phyloP scores from a whole-genome alignment of 441 rosid species.

The Flueggea neowawraea region DNA sequence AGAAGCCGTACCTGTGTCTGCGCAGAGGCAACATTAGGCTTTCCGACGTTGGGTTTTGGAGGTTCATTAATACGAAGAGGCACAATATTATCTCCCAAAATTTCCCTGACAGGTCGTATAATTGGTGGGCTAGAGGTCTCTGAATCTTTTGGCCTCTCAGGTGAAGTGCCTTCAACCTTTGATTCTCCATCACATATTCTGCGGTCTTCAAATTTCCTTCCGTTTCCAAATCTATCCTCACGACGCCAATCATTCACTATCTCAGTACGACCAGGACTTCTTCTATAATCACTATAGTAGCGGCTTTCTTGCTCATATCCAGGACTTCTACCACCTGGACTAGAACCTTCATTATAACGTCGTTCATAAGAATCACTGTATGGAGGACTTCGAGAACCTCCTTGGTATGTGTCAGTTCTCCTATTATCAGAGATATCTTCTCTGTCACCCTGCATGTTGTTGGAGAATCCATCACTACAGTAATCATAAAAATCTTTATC shows the following conservation, averaged over 20 bases:
- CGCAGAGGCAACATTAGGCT: conserved; percentile 37
- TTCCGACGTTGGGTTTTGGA: conserved; percentile 62
- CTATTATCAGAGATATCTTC: conserved; percentile 56
- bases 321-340: conserved; percentile 91
- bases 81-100: conserved; percentile 77
- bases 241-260: conserved; percentile 88
- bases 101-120: conserved; percentile 87
- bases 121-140: conserved; percentile 76
- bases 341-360: conserved; percentile 66
- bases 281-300: conserved; percentile 51
- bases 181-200: conserved; percentile 54
- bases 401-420: conserved; percentile 43
- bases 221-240: conserved; percentile 91
- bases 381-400: conserved; percentile 89
- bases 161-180: conserved; percentile 66
- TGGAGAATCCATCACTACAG: background rate
- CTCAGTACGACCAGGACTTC: conserved; percentile 85
- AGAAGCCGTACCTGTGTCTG: conserved; percentile 51
- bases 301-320: conserved; percentile 68
- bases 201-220: conserved; percentile 50
- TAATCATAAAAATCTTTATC: background rate
- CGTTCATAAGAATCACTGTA: conserved; percentile 69
- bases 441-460: conserved; percentile 58
- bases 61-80: conserved; percentile 91
- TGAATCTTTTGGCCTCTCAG: conserved; percentile 63